phyloP scores from a whole-genome alignment of 179 eudicot species.

The Drosera spatulata region DNA sequence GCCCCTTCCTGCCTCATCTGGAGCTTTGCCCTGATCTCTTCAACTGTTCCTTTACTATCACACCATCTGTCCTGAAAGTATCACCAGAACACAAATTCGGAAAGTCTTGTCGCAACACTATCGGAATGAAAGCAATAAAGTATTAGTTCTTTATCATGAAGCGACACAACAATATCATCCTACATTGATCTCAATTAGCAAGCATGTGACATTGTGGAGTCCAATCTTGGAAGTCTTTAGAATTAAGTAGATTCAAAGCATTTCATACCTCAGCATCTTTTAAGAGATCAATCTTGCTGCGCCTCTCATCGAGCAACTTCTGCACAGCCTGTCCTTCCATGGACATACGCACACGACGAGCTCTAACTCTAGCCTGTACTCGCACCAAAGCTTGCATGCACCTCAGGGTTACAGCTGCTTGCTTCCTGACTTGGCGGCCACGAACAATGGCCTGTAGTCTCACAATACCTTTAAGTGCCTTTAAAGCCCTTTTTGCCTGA shows the following conservation, averaged over 20 bases:
- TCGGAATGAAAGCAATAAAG: no score
- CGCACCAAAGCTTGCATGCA: constrained; percentile 98
- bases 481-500: constrained; percentile 86
- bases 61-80: constrained; percentile 37
- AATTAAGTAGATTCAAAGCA: no score
- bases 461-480: constrained; percentile 86
- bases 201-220: no score
- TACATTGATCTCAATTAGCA: background rate
- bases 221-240: no score
- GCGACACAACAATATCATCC: background rate
- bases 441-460: constrained; percentile 84
- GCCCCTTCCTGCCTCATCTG: constrained; percentile 43
- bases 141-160: no score
- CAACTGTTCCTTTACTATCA: constrained; percentile 35
- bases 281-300: constrained; percentile 44
- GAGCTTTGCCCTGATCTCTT: constrained; percentile 31
- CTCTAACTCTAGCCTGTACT: constrained; percentile 24
- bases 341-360: constrained; percentile 77
- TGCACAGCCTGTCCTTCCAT: constrained; percentile 90
- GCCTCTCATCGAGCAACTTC: constrained; percentile 47
- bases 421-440: constrained; percentile 81
- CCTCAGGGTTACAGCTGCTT: constrained; percentile 87
- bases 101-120: no score
- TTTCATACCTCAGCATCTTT: constrained; percentile 72
- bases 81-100: no score